These are phyloP conservation scores for Meira nashicola DNA, from an alignment of 1,284 basidiomycete genomes.

Conservation along the genomic window DNA sequence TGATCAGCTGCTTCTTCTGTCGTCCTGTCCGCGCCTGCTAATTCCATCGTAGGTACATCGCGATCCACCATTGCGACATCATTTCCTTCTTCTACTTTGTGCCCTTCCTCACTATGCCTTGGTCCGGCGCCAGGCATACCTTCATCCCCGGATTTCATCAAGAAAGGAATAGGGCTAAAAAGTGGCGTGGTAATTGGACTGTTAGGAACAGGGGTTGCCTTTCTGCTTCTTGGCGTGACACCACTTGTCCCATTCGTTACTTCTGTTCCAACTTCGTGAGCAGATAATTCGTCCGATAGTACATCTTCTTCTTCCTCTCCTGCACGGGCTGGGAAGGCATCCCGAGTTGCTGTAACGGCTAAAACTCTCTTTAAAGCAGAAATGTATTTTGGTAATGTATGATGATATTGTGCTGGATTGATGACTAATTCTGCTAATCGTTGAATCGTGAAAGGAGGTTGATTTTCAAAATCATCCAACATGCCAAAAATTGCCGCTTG, in stretches of 20 bases:
- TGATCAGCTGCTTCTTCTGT: background rate
- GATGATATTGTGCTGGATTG: constrained; percentile 20
- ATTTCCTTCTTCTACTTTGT: background rate
- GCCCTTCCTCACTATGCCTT: background rate
- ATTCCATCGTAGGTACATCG: constrained; percentile 8
- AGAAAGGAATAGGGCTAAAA: constrained; percentile 6
- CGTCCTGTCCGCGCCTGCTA: constrained; percentile 12
- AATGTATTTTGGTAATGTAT: constrained; percentile 20
- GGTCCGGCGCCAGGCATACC: background rate
- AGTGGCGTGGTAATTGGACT: constrained; percentile 4
- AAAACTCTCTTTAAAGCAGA: constrained; percentile 23
- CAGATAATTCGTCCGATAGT: background rate
- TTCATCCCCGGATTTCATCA: constrained; percentile 8
- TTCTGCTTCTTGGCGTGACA: background rate
- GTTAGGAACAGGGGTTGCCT: background rate
- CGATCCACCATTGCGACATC: background rate
- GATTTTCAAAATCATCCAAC: constrained; percentile 33
- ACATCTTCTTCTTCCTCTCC: background rate
- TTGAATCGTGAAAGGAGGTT: constrained; percentile 41
- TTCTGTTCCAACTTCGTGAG: background rate
- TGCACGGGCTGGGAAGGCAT: constrained; percentile 4
- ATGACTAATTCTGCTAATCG: constrained; percentile 28
- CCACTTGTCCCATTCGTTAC: background rate
- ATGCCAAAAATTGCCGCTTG: constrained; percentile 14
- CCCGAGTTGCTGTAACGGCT: constrained; percentile 26